These are phyloP conservation scores for Pythium monospermum DNA, from an alignment of 352 stramenopile species.

Conservation along the genomic window DNA sequence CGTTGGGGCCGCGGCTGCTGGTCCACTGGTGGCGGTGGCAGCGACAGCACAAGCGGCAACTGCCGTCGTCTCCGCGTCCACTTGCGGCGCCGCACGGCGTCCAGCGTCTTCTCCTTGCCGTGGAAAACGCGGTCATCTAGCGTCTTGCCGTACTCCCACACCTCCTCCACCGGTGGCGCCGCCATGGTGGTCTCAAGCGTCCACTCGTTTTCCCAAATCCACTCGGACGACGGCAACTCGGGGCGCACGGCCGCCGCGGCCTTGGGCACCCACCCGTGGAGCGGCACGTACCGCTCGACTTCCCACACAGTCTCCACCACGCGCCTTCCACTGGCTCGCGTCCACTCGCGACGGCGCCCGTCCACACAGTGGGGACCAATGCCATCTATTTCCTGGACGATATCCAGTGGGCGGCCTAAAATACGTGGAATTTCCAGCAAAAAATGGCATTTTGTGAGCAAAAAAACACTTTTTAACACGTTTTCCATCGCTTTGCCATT, in stretches of 20 bases:
- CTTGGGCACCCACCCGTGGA: constrained; percentile 69
- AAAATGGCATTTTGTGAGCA: constrained; percentile 45
- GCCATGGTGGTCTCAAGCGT: constrained; percentile 28
- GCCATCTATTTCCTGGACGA: constrained; percentile 47
- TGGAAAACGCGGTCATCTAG: constrained; percentile 63
- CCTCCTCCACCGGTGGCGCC: neutral
- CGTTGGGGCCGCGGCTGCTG: no score
- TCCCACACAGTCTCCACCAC: constrained; percentile 72
- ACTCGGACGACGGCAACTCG: constrained; percentile 73
- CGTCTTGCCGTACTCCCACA: constrained; percentile 66
- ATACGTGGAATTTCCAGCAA: constrained; percentile 47
- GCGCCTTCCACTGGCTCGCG: no score
- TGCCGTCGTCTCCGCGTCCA: constrained; percentile 62
- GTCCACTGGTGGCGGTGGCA: no score
- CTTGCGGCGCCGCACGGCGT: constrained; percentile 59
- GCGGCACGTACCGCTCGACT: constrained; percentile 65
- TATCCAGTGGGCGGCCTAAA: constrained; percentile 36
- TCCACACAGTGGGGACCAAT: no score
- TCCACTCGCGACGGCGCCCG: no score
- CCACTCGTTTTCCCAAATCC: constrained; percentile 79
- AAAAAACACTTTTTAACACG: constrained; percentile 43
- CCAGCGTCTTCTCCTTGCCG: constrained; percentile 69
- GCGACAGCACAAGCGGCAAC: constrained; percentile 42
- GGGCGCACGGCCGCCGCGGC: no score
- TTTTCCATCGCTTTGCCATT: constrained; percentile 35